A percentile compares a stretch with the other conserved stretches of the same genome.
These are phyloP conservation scores for Mortierella sp. DNA, from an alignment of 371 early-diverging fungal species.

Conservation along the genomic window DNA sequence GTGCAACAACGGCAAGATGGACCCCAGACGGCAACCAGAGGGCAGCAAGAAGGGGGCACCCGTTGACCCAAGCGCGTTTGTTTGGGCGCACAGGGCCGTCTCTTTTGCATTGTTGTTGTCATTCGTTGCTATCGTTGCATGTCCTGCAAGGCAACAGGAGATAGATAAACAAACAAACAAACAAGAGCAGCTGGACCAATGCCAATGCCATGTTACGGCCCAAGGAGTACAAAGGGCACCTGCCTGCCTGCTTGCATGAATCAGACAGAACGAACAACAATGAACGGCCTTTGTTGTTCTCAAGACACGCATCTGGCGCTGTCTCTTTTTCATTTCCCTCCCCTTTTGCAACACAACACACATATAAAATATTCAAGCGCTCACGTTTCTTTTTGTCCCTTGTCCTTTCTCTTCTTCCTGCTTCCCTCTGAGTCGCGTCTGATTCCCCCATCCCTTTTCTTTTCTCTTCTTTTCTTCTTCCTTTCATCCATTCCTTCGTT, in stretches of 20 bases:
- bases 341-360: neutral
- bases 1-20: too few relatives aligned
- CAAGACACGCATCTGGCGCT: neutral
- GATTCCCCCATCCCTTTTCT: neutral
- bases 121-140: neutral
- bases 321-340: conserved; percentile 1
- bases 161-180: neutral
- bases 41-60: neutral
- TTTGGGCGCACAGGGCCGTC: conserved; percentile 3
- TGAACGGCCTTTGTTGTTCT: too few relatives aligned
- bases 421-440: neutral
- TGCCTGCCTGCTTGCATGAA: neutral
- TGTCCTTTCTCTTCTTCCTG: neutral
- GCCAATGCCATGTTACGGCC: neutral
- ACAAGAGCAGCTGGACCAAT: neutral
- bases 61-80: neutral
- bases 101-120: neutral
- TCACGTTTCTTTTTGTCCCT: neutral
- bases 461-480: neutral
- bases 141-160: neutral
- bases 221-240: neutral
- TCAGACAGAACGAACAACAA: too few relatives aligned
- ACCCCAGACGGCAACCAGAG: neutral
- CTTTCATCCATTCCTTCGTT: neutral
- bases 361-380: neutral